Evolutionary conservation across 345 rosid genomes (phyloP).

Genomic region (Boechera retrofracta): DNA sequence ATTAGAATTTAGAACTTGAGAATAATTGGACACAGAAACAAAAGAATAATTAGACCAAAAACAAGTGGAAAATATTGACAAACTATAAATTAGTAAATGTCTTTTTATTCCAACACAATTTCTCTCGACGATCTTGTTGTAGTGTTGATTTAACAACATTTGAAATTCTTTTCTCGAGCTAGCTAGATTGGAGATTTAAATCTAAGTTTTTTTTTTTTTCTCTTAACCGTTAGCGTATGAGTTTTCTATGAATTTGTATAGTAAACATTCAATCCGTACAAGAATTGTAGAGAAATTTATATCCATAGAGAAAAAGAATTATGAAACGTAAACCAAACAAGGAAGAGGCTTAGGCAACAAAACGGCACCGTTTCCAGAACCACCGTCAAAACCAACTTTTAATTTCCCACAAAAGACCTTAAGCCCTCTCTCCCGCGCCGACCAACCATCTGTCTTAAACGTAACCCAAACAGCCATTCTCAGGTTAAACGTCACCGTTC

Average conservation of each 20-base stretch:
- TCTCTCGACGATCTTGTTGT: neutral
- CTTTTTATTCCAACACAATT: neutral
- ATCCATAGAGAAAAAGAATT: conserved; percentile 7
- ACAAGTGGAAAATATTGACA: neutral
- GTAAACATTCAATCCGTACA: conserved; percentile 17
- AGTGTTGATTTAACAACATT: neutral
- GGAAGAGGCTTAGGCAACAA: conserved; percentile 41
- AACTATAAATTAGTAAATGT: neutral
- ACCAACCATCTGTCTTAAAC: conserved; percentile 44
- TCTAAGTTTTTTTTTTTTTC: neutral
- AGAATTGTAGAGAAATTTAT: neutral
- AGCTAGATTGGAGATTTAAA: neutral
- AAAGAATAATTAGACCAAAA: neutral
- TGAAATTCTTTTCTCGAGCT: neutral
- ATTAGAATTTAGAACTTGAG: neutral
- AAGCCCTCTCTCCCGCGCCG: conserved; percentile 47
- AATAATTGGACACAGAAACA: neutral
- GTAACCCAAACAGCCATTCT: conserved; percentile 45
- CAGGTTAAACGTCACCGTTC: conserved; percentile 46
- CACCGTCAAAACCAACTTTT: conserved; percentile 41
- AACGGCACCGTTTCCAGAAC: conserved; percentile 42
- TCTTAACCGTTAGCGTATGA: neutral
- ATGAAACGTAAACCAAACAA: conserved; percentile 46
- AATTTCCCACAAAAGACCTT: conserved; percentile 46
- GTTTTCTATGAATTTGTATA: neutral